Conservation (phyloP, 2,329 filamentous ascomycete species). For the Aulographum hederae region DNA sequence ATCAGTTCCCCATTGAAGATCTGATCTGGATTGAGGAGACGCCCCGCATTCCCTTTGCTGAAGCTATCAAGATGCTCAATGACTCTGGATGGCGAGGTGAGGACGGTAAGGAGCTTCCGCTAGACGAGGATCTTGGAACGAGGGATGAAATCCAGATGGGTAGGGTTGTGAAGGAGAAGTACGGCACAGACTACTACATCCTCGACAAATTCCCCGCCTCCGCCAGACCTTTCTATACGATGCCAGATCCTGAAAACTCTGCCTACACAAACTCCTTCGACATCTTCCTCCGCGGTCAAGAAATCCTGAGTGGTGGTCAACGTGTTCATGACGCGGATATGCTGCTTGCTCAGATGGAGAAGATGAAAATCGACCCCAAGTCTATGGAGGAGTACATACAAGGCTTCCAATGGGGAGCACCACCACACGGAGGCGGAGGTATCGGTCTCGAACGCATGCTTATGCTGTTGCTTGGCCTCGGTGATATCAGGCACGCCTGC, state of each 20-base stretch:
- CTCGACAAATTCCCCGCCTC: slow-evolving; percentile 80
- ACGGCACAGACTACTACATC: slow-evolving; percentile 79
- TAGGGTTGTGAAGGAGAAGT: slow-evolving; percentile 69
- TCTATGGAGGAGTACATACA: slow-evolving; percentile 81
- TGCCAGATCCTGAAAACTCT: slow-evolving; percentile 57
- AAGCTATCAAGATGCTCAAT: slow-evolving; percentile 66
- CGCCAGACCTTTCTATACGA: slow-evolving; percentile 80
- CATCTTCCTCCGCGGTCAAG: slow-evolving; percentile 83
- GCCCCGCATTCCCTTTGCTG: slow-evolving; percentile 59
- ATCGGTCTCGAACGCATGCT: slow-evolving; percentile 79
- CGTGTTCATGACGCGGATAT: slow-evolving; percentile 69
- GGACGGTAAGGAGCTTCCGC: slow-evolving; percentile 50
- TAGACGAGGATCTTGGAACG: slow-evolving; percentile 67
- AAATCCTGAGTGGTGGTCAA: slow-evolving; percentile 82
- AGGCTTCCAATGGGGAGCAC: slow-evolving; percentile 74
- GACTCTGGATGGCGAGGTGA: slow-evolving; percentile 62
- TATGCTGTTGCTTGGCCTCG: slow-evolving; percentile 69
- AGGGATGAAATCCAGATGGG: slow-evolving; percentile 76
- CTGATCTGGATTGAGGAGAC: slow-evolving; percentile 78
- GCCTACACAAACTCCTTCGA: slow-evolving; percentile 81
- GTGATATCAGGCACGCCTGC: slow-evolving; percentile 76
- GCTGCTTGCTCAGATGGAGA: slow-evolving; percentile 60
- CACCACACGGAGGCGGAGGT: slow-evolving; percentile 77
- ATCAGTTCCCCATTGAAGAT: slow-evolving; percentile 72
- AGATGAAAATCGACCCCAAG: slow-evolving; percentile 56